Evolutionary conservation across 805 yeast species (phyloP).

Genomic region (Starmera quercuum): DNA sequence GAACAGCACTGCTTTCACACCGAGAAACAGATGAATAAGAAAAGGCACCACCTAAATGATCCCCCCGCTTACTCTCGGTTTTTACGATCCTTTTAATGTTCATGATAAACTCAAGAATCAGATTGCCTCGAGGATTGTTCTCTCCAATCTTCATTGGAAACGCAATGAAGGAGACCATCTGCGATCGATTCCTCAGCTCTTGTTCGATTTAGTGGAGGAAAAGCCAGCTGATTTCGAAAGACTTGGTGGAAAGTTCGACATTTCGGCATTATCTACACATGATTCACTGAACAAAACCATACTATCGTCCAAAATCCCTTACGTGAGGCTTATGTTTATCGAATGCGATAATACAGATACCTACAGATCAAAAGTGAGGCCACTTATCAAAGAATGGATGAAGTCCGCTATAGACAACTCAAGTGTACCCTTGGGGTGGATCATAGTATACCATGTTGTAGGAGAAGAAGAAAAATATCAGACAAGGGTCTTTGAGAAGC

Average conservation of each 20-base stretch:
- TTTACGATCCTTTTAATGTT: constrained; percentile 68
- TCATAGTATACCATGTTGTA: constrained; percentile 46
- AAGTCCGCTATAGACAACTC: constrained; percentile 29
- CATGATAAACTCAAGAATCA: constrained; percentile 36
- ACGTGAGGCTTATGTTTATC: constrained; percentile 63
- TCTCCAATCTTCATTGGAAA: constrained; percentile 69
- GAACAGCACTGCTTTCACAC: too few relatives aligned
- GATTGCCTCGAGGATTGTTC: constrained; percentile 39
- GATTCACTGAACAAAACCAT: constrained; percentile 1
- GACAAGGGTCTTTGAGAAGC: constrained; percentile 44
- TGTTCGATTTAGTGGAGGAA: constrained; percentile 50
- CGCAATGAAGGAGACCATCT: constrained; percentile 40
- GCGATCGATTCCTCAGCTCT: constrained; percentile 55
- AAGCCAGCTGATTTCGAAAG: constrained; percentile 30
- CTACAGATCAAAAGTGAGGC: constrained; percentile 74
- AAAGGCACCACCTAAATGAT: too few relatives aligned
- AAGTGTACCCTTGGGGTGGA: constrained; percentile 49
- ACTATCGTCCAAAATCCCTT: constrained; percentile 29
- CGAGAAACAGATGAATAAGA: too few relatives aligned
- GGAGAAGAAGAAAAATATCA: constrained; percentile 33
- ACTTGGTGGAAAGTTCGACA: constrained; percentile 1
- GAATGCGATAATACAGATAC: constrained; percentile 60
- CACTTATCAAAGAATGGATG: constrained; percentile 78
- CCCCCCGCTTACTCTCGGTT: constrained; percentile 36
- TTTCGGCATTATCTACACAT: neutral